Evolutionary conservation across 345 rosid species (phyloP), one percentile per base, ranked within the genome.

Genomic region (Iberis pinnata): DNA sequence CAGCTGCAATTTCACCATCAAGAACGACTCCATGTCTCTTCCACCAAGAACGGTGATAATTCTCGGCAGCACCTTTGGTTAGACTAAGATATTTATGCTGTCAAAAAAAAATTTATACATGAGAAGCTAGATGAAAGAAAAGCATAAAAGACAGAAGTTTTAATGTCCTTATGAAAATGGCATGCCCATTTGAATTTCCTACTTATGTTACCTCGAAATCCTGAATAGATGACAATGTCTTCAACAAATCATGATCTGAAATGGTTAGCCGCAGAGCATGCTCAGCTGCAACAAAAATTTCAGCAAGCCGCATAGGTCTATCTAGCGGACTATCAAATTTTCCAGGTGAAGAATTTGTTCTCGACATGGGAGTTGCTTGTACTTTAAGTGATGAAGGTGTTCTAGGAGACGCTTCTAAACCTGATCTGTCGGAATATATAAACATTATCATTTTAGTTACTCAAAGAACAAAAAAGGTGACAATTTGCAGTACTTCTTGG

Each of bases 11-110:
- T 77, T 92, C 98, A 64, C 96, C 96, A 69, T 92, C 96, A 54
- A 87, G 98, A 68, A 85, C 82, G 59, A 92, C 96, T 33, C 96
- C 96, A 72, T 92, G 98, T 65, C 98, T 78, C 78, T 83, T 88
- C 98, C 98, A 92, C 96, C 98, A 92, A 47, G 96, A 92, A 49
- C 64, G 84, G 76, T 92, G 93, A 74, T 81, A 92, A 64, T 92
- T 88, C 44, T 85, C 80, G 31, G 98, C 96, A 63, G 98, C 98
- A 70, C 95, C 98, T 81, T 85, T 88, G 19, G 95, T 84, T 53
- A 92, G 77, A 59, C 73, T 81, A 61, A 92, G 83, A 68, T 88
- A 92, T 52, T 88, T 88, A 71, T 80, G 63, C 98, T 88, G 85
- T 71, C 75, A 78, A 48, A 70, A 61, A 43, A 53, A 69, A 53